These are phyloP conservation scores for Fusarium verticillioides DNA, from an alignment of 2,329 filamentous ascomycete genomes.

Conservation along the genomic window DNA sequence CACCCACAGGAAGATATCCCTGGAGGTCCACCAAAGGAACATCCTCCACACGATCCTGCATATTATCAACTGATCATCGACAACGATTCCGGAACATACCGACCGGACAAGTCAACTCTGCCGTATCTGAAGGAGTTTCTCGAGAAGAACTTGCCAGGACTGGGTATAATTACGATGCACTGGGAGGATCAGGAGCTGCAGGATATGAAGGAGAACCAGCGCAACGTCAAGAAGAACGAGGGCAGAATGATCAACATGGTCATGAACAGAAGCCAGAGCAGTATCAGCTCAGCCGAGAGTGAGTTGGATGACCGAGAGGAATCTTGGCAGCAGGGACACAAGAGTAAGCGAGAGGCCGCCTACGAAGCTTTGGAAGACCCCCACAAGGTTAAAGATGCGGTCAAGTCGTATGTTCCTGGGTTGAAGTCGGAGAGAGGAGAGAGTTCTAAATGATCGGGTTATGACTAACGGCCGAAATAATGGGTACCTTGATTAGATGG, in stretches of 20 bases:
- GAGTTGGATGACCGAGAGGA: slow-evolving; percentile 59
- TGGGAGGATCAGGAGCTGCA: slow-evolving; percentile 81
- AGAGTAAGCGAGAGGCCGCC: slow-evolving; percentile 64
- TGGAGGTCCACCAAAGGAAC: slow-evolving; percentile 57
- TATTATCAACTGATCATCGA: slow-evolving; percentile 91
- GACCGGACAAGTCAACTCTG: slow-evolving; percentile 82
- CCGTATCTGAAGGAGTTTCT: slow-evolving; percentile 78
- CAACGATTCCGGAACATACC: slow-evolving; percentile 94
- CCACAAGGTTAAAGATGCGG: slow-evolving; percentile 53
- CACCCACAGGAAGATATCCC: slow-evolving; percentile 63
- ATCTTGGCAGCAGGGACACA: slow-evolving; percentile 53
- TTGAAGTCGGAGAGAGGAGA: slow-evolving; percentile 32
- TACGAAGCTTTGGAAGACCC: slow-evolving; percentile 64
- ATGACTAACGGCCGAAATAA: slow-evolving; percentile 32
- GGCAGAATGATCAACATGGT: slow-evolving; percentile 64
- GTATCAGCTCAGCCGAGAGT: slow-evolving; percentile 64
- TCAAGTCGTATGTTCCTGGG: slow-evolving; percentile 44
- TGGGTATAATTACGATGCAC: slow-evolving; percentile 79
- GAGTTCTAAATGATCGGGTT: slow-evolving; percentile 30
- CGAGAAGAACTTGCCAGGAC: slow-evolving; percentile 76
- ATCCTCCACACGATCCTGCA: slow-evolving; percentile 59
- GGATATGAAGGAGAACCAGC: slow-evolving; percentile 80
- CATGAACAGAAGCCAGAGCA: slow-evolving; percentile 65
- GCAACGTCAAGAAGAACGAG: slow-evolving; percentile 76
- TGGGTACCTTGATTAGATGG: slow-evolving; percentile 11